These are phyloP conservation scores for Paramecium caudatum DNA, from an alignment of 73 alveolate genomes.

Conservation along the genomic window DNA sequence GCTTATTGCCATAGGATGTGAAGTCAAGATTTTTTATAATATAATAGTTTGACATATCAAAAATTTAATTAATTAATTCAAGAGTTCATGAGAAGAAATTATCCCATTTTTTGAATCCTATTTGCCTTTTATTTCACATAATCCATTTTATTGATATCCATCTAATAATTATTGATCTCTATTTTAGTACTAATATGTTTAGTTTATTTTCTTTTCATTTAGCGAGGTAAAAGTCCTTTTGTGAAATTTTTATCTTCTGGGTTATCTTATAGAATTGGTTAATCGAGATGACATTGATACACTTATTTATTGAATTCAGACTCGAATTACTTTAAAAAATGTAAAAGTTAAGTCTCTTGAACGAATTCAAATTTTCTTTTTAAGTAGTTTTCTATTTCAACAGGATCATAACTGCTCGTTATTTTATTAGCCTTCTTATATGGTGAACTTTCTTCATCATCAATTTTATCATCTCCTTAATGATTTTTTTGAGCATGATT, in stretches of 20 bases:
- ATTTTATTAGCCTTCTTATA: not conserved
- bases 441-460: slow-evolving; percentile 15
- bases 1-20: too few species aligned
- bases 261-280: not conserved
- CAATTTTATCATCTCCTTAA: not conserved
- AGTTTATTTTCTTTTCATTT: slow-evolving; percentile 1
- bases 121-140: slow-evolving; percentile 26
- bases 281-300: slow-evolving; percentile 30
- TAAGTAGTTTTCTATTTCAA: slow-evolving; percentile 9
- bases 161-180: not conserved
- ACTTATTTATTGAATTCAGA: slow-evolving; percentile 2
- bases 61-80: not conserved
- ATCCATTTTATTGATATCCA: slow-evolving; percentile 17
- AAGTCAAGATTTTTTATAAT: not conserved
- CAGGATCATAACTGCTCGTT: not conserved
- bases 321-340: not conserved
- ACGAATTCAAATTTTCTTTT: slow-evolving; percentile 10
- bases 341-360: slow-evolving; percentile 7
- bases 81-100: slow-evolving; percentile 36
- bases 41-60: not conserved
- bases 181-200: not conserved
- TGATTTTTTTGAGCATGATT: not conserved
- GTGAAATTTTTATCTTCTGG: slow-evolving; percentile 17
- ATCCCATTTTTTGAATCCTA: not conserved
- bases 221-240: not conserved